phyloP scores from a whole-genome alignment of 2,329 filamentous ascomycete genomes.

The Hymenoscyphus scutula region DNA sequence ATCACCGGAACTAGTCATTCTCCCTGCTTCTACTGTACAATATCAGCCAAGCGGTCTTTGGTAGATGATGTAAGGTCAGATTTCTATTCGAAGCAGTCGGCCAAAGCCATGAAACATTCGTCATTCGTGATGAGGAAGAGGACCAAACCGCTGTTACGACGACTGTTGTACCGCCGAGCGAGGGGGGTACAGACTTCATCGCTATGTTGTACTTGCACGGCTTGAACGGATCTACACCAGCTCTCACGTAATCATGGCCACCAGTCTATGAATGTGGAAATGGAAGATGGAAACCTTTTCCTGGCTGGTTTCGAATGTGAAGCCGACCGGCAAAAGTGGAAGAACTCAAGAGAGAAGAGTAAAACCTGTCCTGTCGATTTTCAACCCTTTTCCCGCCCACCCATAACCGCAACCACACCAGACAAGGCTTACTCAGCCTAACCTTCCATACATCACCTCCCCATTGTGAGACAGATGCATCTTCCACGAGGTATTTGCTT shows the following conservation, averaged over 20 bases:
- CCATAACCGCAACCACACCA: not conserved
- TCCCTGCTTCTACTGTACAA: not conserved
- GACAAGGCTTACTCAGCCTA: conserved; percentile 6
- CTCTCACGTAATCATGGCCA: conserved; percentile 2
- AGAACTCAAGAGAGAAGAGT: not conserved
- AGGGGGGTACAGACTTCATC: not conserved
- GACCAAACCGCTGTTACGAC: not conserved
- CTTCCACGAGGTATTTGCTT: conserved; percentile 9
- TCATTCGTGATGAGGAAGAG: not conserved
- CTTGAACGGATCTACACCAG: not conserved
- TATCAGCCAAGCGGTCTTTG: not conserved
- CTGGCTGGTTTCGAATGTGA: not conserved
- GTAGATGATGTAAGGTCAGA: not conserved
- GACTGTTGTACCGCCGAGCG: not conserved
- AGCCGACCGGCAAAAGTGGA: not conserved
- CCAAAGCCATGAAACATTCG: not conserved
- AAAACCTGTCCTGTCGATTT: not conserved
- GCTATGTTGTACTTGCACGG: not conserved
- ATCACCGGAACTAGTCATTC: not conserved
- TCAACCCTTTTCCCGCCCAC: no score
- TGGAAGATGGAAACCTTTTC: not conserved
- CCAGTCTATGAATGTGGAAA: not conserved
- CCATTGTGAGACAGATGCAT: conserved; percentile 1
- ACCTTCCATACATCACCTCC: conserved; percentile 4
- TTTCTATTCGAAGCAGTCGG: conserved; percentile 3